A percentile compares a stretch with the other conserved stretches of the same genome.
Conservation (phyloP, 169 alveolate genomes). For the Fabrea salina region DNA sequence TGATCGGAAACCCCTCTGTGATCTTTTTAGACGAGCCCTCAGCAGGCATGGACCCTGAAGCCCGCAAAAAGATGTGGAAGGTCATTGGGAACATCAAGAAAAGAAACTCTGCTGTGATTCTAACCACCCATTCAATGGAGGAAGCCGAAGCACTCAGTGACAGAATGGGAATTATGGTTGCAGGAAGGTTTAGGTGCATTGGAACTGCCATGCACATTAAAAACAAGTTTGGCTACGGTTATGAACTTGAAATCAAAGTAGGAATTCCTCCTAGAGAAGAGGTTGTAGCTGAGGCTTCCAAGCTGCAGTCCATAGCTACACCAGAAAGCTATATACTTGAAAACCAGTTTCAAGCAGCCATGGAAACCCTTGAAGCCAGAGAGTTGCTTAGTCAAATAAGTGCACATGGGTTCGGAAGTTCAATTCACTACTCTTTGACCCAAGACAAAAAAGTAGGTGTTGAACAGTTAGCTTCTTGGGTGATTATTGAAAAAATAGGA, state of each 20-base stretch:
- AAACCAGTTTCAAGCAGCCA: background rate
- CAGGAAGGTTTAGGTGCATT: constrained; percentile 69
- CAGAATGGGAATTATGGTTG: constrained; percentile 67
- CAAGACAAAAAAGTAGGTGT: background rate
- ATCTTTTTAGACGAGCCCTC: constrained; percentile 85
- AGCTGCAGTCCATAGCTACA: background rate
- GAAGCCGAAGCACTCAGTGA: constrained; percentile 79
- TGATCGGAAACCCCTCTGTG: constrained; percentile 85
- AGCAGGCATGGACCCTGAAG: constrained; percentile 88
- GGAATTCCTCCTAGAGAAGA: constrained; percentile 20
- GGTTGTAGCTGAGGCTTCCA: background rate
- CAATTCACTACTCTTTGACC: background rate
- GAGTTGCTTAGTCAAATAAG: background rate
- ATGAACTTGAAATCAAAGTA: constrained; percentile 54
- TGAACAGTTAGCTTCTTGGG: background rate
- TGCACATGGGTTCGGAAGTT: background rate
- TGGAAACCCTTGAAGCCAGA: background rate
- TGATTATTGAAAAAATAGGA: background rate
- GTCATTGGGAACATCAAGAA: constrained; percentile 40
- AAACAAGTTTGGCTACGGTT: constrained; percentile 70
- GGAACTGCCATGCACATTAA: constrained; percentile 60
- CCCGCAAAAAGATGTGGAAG: constrained; percentile 83
- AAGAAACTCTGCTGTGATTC: constrained; percentile 43
- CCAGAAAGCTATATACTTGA: background rate
- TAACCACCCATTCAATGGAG: constrained; percentile 82